Conservation (phyloP, 139 green algal species). For the Microglena sp. region DNA sequence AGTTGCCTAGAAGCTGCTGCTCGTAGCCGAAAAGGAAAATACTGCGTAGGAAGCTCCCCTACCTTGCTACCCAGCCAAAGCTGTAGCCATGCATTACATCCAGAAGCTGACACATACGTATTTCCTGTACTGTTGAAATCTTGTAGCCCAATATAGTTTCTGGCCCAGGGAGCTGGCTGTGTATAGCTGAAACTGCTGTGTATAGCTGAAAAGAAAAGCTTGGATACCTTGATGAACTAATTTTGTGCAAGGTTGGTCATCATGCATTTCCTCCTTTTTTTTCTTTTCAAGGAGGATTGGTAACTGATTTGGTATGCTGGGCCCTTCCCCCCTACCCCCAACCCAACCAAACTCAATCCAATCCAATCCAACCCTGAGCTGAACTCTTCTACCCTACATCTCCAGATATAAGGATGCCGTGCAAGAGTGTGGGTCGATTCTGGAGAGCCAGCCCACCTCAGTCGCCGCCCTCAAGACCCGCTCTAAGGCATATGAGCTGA, state of each 20-base stretch:
- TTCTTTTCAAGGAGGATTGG: not conserved
- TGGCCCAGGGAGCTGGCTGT: not conserved
- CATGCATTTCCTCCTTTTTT: not conserved
- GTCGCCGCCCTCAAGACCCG: conserved; percentile 53
- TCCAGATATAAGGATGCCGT: conserved; percentile 74
- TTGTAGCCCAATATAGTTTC: not conserved
- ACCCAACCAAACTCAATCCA: not conserved
- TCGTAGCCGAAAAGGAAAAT: too few relatives aligned
- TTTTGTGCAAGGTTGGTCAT: not conserved
- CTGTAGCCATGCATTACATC: not conserved
- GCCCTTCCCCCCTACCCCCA: not conserved
- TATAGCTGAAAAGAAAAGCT: too few relatives aligned
- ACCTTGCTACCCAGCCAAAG: too few relatives aligned
- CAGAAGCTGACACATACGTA: not conserved
- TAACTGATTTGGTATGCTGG: not conserved
- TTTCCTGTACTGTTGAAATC: not conserved
- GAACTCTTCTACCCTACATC: not conserved
- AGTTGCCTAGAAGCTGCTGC: too few relatives aligned
- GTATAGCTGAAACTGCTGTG: not conserved
- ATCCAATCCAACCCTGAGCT: not conserved
- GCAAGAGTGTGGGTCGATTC: conserved; percentile 60
- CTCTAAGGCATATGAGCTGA: conserved; percentile 64
- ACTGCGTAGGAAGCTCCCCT: too few relatives aligned
- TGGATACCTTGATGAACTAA: not conserved
- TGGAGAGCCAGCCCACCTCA: conserved; percentile 45